Percentiles rank a stretch among this genome's conserved stretches.
Conservation (phyloP, 2,329 filamentous ascomycete genomes). For the Corinectria fuckeliana region DNA sequence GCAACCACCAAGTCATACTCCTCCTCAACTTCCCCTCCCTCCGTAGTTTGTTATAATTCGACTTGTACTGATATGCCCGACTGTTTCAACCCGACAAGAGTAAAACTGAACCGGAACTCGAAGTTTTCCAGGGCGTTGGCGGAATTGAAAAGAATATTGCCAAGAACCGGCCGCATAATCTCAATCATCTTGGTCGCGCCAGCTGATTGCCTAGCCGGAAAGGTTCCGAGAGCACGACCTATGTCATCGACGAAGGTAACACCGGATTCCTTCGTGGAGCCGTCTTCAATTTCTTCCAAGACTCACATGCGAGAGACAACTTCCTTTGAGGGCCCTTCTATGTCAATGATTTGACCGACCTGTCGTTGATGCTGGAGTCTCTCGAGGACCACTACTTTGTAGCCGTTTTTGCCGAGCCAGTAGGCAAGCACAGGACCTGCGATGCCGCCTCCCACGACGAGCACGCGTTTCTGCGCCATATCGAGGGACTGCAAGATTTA, state of each 20-base stretch:
- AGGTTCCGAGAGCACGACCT: neutral
- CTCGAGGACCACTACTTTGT: neutral
- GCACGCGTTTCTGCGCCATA: slow-evolving; percentile 5
- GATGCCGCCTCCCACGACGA: slow-evolving; percentile 25
- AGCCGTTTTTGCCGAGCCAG: slow-evolving; percentile 7
- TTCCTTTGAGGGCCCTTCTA: neutral
- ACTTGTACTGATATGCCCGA: neutral
- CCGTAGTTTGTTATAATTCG: neutral
- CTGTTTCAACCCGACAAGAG: neutral
- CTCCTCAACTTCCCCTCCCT: neutral
- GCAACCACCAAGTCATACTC: neutral
- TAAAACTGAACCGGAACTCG: neutral
- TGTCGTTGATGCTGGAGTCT: neutral
- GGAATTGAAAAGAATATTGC: neutral
- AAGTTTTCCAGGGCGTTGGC: neutral
- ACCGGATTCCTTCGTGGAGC: neutral
- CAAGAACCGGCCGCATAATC: neutral
- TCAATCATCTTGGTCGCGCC: neutral
- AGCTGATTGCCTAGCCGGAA: neutral
- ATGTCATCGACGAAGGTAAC: neutral
- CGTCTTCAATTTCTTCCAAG: neutral
- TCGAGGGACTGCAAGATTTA: neutral
- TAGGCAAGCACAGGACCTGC: slow-evolving; percentile 25
- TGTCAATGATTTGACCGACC: neutral
- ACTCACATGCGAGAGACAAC: neutral